A percentile compares a stretch with the other conserved stretches of the same genome.
These are phyloP conservation scores for Talaromyces islandicus DNA, from an alignment of 2,329 filamentous ascomycete genomes.

Conservation along the genomic window DNA sequence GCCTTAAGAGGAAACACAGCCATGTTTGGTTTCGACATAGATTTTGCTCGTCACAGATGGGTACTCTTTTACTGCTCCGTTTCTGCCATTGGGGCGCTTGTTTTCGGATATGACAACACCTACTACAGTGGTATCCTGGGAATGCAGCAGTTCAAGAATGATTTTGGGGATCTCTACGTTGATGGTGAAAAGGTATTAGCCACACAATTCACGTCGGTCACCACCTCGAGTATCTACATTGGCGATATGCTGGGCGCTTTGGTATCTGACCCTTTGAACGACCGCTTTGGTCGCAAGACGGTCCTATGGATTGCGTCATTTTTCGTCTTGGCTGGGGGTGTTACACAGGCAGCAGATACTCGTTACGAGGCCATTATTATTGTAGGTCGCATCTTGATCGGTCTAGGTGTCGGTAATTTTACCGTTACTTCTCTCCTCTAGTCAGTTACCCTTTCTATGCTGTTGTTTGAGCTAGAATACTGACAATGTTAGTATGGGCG, in stretches of 20 bases:
- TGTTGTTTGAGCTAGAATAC: neutral
- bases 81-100: neutral
- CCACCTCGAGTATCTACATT: constrained; percentile 1
- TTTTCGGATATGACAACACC: constrained; percentile 4
- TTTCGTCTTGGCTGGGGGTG: neutral
- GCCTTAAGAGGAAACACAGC: neutral
- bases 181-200: neutral
- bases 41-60: neutral
- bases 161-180: neutral
- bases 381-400: neutral
- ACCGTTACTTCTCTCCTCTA: neutral
- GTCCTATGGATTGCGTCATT: neutral
- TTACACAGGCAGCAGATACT: neutral
- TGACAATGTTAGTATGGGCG: neutral
- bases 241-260: neutral
- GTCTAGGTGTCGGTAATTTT: neutral
- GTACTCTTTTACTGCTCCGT: neutral
- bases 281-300: constrained; percentile 1
- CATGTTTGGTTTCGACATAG: neutral
- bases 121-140: constrained; percentile 1
- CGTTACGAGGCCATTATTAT: neutral
- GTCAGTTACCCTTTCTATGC: neutral
- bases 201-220: neutral
- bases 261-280: neutral
- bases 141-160: constrained; percentile 1